Base-by-base conservation (phyloP, 768 basidiomycete genomes). In the Lactifluus pinguis region DNA sequence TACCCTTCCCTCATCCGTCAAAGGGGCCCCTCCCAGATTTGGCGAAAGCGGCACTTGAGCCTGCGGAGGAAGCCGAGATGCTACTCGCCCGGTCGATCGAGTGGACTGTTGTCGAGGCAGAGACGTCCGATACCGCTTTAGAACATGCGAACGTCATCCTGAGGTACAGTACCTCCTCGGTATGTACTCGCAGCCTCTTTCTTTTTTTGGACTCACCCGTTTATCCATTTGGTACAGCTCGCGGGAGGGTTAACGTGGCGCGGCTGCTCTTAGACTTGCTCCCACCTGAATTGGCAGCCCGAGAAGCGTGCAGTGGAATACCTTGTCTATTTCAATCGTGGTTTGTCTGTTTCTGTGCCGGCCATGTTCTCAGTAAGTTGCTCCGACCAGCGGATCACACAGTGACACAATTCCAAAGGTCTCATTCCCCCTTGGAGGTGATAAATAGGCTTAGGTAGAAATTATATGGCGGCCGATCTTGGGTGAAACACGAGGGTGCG, bases 161-260 rank as follows among this genome's bases (percentile, higher is more conserved):
- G 59, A 84, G 95, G 15, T 93, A n/a, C n/a, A n/a, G n/a, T n/a
- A 92, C 70, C 91, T 97, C 77, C 80, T 98, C 25, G 85, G 95
- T 94, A 69, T 34, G 83, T 72, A 38, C n/a, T 39, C 14, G 21
- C 39, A 11, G 19, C 49, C 8, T 34, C 34, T 9, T 29, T 5
- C 38, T 14, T n/a, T 15, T 38, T 5, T 19, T 21, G n/a, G n/a
- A 13, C 7, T 38, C 17, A 15, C 29, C 19, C 13, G 25, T 49
- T 56, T 25, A 44, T 17, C 10, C n/a, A 19, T 11, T 7, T n/a
- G 19, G 25, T 50, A 47, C 64, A 92, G 92, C 81, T 19, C 77
- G 81, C n/a, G 92, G 92, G 3, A 80, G 89, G 25, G 79, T 91
- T 2, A 77, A 84, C 56, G 77, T 88, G 19, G 91, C 90, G 1